Base-by-base conservation (phyloP, 164 flowering plant species). In the Protea cynaroides region DNA sequence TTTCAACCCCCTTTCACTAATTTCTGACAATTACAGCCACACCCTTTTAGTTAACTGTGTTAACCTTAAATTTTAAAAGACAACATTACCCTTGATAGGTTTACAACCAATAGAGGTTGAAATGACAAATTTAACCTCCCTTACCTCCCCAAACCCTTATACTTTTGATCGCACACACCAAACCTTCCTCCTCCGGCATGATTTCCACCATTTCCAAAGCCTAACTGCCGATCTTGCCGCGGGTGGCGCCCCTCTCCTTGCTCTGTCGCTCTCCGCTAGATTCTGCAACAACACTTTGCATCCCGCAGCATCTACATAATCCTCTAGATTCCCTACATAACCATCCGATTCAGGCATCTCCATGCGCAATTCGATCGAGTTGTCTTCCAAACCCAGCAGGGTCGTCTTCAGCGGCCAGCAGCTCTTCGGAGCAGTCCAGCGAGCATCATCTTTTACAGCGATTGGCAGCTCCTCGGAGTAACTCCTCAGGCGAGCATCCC, bases 351-450 rank as follows among this genome's bases (percentile, higher is more conserved):
- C 87, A 10, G 78, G 82, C 65, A 81, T 75, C 66, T 83, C 82
- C 1, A 88, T 73, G 0, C 84, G 82, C 40, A 90, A 73, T 56
- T 88, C 92, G 49, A 90, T 81, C 7, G 92, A 78, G 68, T 81
- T 81, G 63, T 88, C 92, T 46, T 81, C 92, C 59, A 83, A 65
- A 18, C 88, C 92, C 84, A 76, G 78, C 65, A 86, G 47, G 17
- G 86, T 84, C 73, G n/a, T n/a, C n/a, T n/a, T n/a, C n/a, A n/a
- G n/a, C n/a, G n/a, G n/a, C n/a, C n/a, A n/a, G n/a, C n/a, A n/a
- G n/a, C n/a, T n/a, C n/a, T n/a, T 88, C 97, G 1, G 90, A 81
- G 92, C 89, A 90, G 53, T 88, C 89, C 9, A 86, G 75, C n/a
- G n/a, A n/a, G n/a, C n/a, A n/a, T n/a, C n/a, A n/a, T n/a, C n/a